Percentiles rank a stretch among this genome's conserved stretches.
Conservation (phyloP, 2,329 filamentous ascomycete species). For the Xylogone sp. region DNA sequence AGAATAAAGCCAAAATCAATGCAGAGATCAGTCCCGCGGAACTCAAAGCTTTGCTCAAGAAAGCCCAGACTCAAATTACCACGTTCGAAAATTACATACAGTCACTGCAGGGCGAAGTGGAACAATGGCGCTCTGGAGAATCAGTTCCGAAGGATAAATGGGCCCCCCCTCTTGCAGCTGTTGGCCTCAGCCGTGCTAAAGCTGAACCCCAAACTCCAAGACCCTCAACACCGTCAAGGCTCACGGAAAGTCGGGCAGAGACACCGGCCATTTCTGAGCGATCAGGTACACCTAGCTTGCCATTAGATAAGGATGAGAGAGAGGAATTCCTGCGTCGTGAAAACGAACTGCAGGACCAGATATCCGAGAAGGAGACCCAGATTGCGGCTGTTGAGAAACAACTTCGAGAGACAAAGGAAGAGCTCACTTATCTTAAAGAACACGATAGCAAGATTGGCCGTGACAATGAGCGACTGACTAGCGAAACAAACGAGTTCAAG, state of each 20-base stretch:
- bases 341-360: conserved; percentile 95
- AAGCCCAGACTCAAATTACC: conserved; percentile 84
- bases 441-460: conserved; percentile 78
- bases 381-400: conserved; percentile 76
- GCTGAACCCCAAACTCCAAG: conserved; percentile 42
- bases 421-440: conserved; percentile 80
- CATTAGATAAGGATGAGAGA: conserved; percentile 91
- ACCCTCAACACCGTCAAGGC: conserved; percentile 57
- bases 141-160: conserved; percentile 84
- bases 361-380: conserved; percentile 86
- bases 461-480: conserved; percentile 82
- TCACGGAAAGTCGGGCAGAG: conserved; percentile 57
- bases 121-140: conserved; percentile 84
- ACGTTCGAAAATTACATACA: conserved; percentile 86
- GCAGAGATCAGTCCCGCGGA: conserved; percentile 94
- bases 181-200: conserved; percentile 41
- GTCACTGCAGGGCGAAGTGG: conserved; percentile 79
- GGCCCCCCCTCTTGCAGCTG: conserved; percentile 63
- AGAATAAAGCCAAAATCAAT: conserved; percentile 99
- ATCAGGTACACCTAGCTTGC: conserved; percentile 79
- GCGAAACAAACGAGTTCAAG: conserved; percentile 86
- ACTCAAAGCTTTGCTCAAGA: conserved; percentile 88
- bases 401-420: conserved; percentile 79
- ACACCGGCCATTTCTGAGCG: conserved; percentile 71
- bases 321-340: conserved; percentile 94